These are phyloP conservation scores for Penicillium capsulatum DNA, from an alignment of 2,329 filamentous ascomycete genomes.

Conservation along the genomic window DNA sequence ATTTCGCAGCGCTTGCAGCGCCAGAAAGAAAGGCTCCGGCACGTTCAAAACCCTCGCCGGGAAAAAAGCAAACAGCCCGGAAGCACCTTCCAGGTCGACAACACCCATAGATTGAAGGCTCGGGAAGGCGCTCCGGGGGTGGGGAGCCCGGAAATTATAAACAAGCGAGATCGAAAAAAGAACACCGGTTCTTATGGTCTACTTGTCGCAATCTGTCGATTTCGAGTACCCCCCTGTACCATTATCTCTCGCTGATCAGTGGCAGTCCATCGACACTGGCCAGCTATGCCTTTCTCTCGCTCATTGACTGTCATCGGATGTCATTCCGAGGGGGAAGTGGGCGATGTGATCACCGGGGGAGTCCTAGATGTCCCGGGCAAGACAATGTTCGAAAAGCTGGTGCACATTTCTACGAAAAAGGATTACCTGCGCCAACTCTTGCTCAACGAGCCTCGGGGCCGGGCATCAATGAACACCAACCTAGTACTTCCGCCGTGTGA, in stretches of 20 bases:
- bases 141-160: neutral
- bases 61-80: too few relatives aligned
- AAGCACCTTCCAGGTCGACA: too few relatives aligned
- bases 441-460: conserved; percentile 47
- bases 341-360: conserved; percentile 50
- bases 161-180: too few relatives aligned
- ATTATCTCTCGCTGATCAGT: neutral
- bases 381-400: conserved; percentile 50
- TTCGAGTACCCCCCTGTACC: too few relatives aligned
- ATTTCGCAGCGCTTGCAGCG: conserved; percentile 6
- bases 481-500: conserved; percentile 45
- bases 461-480: conserved; percentile 41
- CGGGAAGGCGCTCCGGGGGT: too few relatives aligned
- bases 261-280: neutral
- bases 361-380: conserved; percentile 42
- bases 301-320: conserved; percentile 24
- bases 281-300: conserved; percentile 19
- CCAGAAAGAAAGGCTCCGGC: neutral
- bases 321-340: conserved; percentile 38
- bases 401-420: conserved; percentile 40
- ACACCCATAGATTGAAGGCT: too few relatives aligned
- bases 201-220: too few relatives aligned
- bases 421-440: conserved; percentile 44
- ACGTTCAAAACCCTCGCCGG: too few relatives aligned
- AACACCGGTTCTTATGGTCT: too few relatives aligned